phyloP scores from a whole-genome alignment of 257 asterid genomes.

The Datura wrightii region DNA sequence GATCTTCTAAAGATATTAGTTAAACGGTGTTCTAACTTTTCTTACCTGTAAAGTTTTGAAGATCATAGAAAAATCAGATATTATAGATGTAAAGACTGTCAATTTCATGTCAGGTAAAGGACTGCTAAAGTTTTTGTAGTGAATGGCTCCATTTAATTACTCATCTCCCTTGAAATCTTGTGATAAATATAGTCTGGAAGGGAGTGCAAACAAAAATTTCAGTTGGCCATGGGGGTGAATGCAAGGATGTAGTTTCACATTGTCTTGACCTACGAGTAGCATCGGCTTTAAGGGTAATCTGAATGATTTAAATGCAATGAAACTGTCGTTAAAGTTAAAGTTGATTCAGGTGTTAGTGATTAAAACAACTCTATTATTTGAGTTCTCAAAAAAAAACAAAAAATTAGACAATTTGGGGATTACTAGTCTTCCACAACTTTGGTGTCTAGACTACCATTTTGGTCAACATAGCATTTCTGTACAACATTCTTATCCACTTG shows the following conservation, averaged over 20 bases:
- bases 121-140: background rate
- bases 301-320: background rate
- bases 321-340: background rate
- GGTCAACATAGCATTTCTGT: background rate
- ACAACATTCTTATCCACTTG: background rate
- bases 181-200: background rate
- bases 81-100: background rate
- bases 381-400: background rate
- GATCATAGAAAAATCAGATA: background rate
- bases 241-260: background rate
- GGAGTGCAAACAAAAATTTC: background rate
- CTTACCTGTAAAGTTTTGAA: background rate
- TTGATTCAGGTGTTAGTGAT: background rate
- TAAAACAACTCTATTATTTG: background rate
- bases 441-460: background rate
- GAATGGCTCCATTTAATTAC: background rate
- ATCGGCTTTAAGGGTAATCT: background rate
- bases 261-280: background rate
- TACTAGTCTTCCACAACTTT: background rate
- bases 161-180: background rate
- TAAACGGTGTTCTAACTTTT: background rate
- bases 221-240: conserved; percentile 3
- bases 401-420: background rate
- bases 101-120: background rate
- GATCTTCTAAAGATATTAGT: background rate